Conservation (phyloP, 2,329 filamentous ascomycete species). For the Trichoderma endophyticum region DNA sequence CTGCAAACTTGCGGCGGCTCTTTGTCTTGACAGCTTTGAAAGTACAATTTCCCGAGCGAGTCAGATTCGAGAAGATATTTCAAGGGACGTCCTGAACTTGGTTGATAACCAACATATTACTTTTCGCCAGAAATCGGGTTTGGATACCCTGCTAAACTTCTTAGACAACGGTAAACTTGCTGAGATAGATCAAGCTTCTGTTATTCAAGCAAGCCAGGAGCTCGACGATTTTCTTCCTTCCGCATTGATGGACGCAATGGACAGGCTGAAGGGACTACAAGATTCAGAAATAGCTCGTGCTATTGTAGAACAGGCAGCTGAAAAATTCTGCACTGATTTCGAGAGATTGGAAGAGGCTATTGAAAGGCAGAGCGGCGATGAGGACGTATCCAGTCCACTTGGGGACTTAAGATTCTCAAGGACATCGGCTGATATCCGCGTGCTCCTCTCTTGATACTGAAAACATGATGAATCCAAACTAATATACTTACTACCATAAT, state of each 20-base stretch:
- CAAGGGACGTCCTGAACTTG: constrained; percentile 55
- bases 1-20: constrained; percentile 59
- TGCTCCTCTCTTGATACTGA: constrained; percentile 41
- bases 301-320: constrained; percentile 78
- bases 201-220: constrained; percentile 68
- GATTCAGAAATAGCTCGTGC: constrained; percentile 68
- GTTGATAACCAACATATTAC: constrained; percentile 67
- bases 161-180: constrained; percentile 40
- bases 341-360: constrained; percentile 55
- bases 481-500: neutral
- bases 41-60: constrained; percentile 59
- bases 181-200: constrained; percentile 28
- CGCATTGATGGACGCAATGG: constrained; percentile 85
- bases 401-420: constrained; percentile 45
- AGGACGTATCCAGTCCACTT: constrained; percentile 26
- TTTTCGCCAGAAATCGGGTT: constrained; percentile 71
- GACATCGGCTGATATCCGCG: constrained; percentile 58
- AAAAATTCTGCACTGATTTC: constrained; percentile 82
- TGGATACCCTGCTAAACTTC: constrained; percentile 61
- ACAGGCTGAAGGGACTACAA: constrained; percentile 71
- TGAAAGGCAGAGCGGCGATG: constrained; percentile 39
- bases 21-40: constrained; percentile 54
- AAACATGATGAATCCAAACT: neutral
- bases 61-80: constrained; percentile 56
- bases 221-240: constrained; percentile 91